Base-by-base conservation (phyloP, 1,284 basidiomycete species). In the Trametes pubescens region DNA sequence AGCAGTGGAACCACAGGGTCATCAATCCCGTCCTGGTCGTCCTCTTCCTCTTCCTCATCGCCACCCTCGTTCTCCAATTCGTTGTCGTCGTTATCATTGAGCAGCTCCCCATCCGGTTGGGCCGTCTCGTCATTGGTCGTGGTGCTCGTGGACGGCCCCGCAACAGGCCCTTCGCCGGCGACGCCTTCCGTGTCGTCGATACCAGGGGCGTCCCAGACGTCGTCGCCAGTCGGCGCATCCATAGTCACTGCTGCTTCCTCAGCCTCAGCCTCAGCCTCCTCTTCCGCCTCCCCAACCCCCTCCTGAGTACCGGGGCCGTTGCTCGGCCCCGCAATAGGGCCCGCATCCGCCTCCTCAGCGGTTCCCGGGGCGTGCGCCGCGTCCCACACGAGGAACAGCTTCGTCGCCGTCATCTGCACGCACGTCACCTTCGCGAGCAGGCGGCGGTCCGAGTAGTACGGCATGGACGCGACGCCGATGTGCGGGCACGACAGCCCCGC, bases 371-470 rank as follows among this genome's bases (percentile, higher is more conserved):
- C 7, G 61, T 68, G 62, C 65, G 59, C 61, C 44, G 69, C 67
- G 61, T 72, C 65, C 66, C 69, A 75, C 3, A 71, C 69, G 26
- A 76, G 64, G 62, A 69, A 73, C 22, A 77, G 64, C 61, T 66
- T 70, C 49, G 72, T 66, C 55, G 84, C 80, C 3, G 85, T 83
- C 74, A 89, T 80, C 71, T 89, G 87, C 40, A 89, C 76, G 69
- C 87, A 90, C 38, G 79, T 79, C 21, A 88, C 72, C 38, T 70
- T 69, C 22, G 62, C 65, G 35, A 87, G 75, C 52, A 72, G 66
- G 6, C 69, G 58, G 0, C 72, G 72, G 49, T 78, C 69, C 34
- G 80, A 77, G 61, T 85, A 82, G 60, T 74, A 75, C 21, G 77
- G 74, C 24, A 84, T 65, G 2, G 75, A 75, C 56, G 74, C 73